A percentile compares a stretch with the other conserved stretches of the same genome.
phyloP scores from a whole-genome alignment of 768 basidiomycete species.

The Russula griseocarnosa region DNA sequence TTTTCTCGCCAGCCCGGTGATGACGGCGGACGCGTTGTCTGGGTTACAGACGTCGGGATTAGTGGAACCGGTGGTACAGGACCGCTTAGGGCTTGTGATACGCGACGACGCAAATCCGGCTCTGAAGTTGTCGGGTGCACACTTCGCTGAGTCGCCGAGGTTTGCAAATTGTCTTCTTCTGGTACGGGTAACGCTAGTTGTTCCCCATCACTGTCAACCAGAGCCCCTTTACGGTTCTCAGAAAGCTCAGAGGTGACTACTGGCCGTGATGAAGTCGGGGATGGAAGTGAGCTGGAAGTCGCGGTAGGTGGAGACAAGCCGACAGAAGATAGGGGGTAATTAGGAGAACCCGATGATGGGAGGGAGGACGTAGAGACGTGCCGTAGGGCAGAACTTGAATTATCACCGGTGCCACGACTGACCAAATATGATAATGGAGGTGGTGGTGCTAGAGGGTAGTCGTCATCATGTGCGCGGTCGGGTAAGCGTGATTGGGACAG shows the following conservation, averaged over 20 bases:
- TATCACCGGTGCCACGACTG: conserved; percentile 49
- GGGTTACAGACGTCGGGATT: conserved; percentile 14
- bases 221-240: conserved; percentile 42
- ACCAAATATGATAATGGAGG: conserved; percentile 90
- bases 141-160: conserved; percentile 23
- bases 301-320: conserved; percentile 73
- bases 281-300: conserved; percentile 70
- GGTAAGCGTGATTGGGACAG: conserved; percentile 39
- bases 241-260: conserved; percentile 52
- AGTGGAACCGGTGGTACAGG: conserved; percentile 30
- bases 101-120: conserved; percentile 54
- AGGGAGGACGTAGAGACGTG: conserved; percentile 70
- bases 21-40: conserved; percentile 14
- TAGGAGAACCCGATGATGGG: conserved; percentile 55
- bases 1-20: conserved; percentile 54
- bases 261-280: conserved; percentile 69
- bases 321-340: conserved; percentile 49
- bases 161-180: conserved; percentile 22
- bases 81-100: conserved; percentile 30
- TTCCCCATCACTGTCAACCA: conserved; percentile 44
- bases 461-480: conserved; percentile 53
- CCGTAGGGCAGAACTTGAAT: conserved; percentile 46
- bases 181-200: conserved; percentile 29
- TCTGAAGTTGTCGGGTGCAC: conserved; percentile 58
- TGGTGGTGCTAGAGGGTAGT: conserved; percentile 79